phyloP scores from a whole-genome alignment of 163 green algal genomes.

The Prototheca wickerhamii region DNA sequence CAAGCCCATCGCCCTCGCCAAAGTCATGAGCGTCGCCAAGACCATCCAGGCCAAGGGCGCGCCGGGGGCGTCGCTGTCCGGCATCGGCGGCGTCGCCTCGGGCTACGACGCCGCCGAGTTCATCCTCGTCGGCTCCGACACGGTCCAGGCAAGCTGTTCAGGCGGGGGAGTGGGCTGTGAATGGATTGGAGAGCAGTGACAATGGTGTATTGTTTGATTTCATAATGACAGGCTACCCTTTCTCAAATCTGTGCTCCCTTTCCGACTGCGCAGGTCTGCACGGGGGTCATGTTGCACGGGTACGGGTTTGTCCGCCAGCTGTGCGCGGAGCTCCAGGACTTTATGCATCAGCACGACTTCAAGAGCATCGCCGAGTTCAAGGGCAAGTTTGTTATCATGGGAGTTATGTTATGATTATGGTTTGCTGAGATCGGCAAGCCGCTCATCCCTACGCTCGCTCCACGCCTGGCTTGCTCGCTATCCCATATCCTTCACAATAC shows the following conservation, averaged over 20 bases:
- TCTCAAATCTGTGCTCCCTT: slow-evolving; percentile 3
- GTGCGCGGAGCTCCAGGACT: slow-evolving; percentile 75
- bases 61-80: slow-evolving; percentile 52
- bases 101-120: slow-evolving; percentile 93
- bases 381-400: too few species aligned
- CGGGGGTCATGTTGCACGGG: slow-evolving; percentile 94
- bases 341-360: slow-evolving; percentile 85
- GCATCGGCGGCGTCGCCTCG: slow-evolving; percentile 91
- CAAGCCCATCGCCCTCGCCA: slow-evolving; percentile 94
- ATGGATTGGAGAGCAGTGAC: too few species aligned
- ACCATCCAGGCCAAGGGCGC: slow-evolving; percentile 42
- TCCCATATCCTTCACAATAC: not conserved
- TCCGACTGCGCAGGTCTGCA: slow-evolving; percentile 70
- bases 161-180: not conserved
- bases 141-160: slow-evolving; percentile 67
- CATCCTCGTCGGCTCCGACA: slow-evolving; percentile 78
- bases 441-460: too few species aligned
- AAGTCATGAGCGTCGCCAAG: slow-evolving; percentile 39
- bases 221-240: too few species aligned
- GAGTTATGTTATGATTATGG: too few species aligned
- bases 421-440: too few species aligned
- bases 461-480: too few species aligned
- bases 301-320: slow-evolving; percentile 86
- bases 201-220: too few species aligned
- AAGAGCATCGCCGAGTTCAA: slow-evolving; percentile 75